Conservation (phyloP, 1,284 basidiomycete genomes). For the Ceratobasidium sp. region DNA sequence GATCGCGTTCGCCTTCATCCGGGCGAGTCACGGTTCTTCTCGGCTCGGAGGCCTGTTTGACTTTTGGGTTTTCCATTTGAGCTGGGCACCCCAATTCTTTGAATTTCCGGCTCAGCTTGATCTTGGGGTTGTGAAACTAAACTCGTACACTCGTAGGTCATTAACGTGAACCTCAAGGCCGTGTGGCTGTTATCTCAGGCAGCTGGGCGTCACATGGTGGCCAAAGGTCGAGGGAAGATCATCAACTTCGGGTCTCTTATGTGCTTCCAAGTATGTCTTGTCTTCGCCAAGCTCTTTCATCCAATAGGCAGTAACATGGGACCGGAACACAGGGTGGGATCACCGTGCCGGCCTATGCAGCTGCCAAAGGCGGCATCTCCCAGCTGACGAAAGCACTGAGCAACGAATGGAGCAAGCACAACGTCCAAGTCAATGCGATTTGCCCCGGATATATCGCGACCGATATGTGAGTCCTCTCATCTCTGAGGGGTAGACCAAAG, state of each 20-base stretch:
- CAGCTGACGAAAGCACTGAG: conserved; percentile 82
- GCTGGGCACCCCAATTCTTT: conserved; percentile 25
- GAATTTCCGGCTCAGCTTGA: conserved; percentile 20
- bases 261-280: conserved; percentile 66
- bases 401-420: conserved; percentile 81
- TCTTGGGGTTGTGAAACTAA: conserved; percentile 8
- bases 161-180: conserved; percentile 81
- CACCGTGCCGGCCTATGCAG: conserved; percentile 90
- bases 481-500: background rate
- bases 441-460: conserved; percentile 94
- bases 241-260: conserved; percentile 84
- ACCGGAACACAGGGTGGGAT: conserved; percentile 62
- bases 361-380: conserved; percentile 84
- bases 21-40: background rate
- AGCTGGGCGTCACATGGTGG: conserved; percentile 82
- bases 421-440: conserved; percentile 90
- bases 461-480: conserved; percentile 70
- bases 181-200: conserved; percentile 80
- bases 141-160: conserved; percentile 60
- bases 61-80: conserved; percentile 17
- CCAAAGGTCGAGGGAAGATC: conserved; percentile 75
- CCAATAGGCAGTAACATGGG: background rate
- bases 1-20: background rate
- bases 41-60: background rate
- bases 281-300: background rate